Conservation (phyloP, 1,139 yeast genomes). For the Meyerozyma guilliermondii region DNA sequence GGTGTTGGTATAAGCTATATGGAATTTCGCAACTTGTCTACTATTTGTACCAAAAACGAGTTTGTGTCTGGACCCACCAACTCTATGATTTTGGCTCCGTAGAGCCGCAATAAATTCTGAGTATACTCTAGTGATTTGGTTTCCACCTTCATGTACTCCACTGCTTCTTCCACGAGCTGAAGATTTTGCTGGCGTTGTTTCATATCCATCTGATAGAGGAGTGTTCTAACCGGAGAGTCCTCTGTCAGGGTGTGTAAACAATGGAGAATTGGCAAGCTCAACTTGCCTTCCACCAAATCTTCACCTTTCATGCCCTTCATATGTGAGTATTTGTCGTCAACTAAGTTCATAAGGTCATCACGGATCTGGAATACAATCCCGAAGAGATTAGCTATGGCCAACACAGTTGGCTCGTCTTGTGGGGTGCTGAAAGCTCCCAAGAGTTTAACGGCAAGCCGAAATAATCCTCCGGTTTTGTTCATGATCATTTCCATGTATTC, state of each 20-base stretch:
- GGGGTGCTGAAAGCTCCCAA: constrained; percentile 34
- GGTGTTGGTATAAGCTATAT: background rate
- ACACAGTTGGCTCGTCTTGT: constrained; percentile 17
- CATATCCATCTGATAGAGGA: constrained; percentile 15
- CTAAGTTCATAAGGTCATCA: constrained; percentile 73
- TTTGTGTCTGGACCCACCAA: constrained; percentile 8
- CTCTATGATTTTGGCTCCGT: constrained; percentile 14
- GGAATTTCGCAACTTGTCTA: constrained; percentile 9
- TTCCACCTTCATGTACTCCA: constrained; percentile 16
- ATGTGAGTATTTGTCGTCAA: constrained; percentile 44
- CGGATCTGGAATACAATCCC: constrained; percentile 81
- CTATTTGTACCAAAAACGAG: constrained; percentile 8
- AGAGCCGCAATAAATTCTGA: constrained; percentile 14
- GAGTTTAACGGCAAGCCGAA: constrained; percentile 65
- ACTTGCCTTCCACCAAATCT: constrained; percentile 85
- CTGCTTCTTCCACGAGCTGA: constrained; percentile 16
- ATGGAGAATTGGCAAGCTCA: constrained; percentile 79
- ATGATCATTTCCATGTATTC: constrained; percentile 78
- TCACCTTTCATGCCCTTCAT: constrained; percentile 78
- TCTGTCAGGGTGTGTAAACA: constrained; percentile 24
- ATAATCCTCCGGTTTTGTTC: constrained; percentile 86
- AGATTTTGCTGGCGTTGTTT: constrained; percentile 15
- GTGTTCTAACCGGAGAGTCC: constrained; percentile 20
- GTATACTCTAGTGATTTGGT: constrained; percentile 22
- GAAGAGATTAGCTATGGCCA: constrained; percentile 67